Evolutionary conservation across 129 eudicot genomes (phyloP).

Genomic region (Ambrosia artemisiifolia): DNA sequence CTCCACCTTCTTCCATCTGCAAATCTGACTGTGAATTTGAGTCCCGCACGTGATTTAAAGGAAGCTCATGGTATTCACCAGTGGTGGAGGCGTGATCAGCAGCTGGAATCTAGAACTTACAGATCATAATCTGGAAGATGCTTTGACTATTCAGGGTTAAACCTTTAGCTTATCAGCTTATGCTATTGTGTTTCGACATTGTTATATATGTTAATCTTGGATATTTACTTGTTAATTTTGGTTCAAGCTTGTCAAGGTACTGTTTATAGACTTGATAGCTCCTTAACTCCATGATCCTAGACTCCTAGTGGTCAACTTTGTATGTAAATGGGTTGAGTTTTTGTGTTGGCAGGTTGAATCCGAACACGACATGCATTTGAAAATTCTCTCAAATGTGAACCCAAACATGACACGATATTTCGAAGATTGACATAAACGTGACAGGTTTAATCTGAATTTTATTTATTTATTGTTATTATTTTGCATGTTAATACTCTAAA

Average conservation of each 20-base stretch:
- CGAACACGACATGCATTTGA: too few relatives aligned
- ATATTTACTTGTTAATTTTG: background rate
- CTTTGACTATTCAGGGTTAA: constrained; percentile 8
- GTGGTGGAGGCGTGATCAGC: constrained; percentile 77
- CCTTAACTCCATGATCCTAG: background rate
- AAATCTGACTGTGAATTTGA: constrained; percentile 44
- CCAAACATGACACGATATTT: too few relatives aligned
- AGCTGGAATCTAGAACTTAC: constrained; percentile 47
- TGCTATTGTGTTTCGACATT: background rate
- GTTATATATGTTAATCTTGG: background rate
- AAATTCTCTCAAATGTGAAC: too few relatives aligned
- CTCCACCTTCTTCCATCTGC: constrained; percentile 83
- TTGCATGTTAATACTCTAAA: too few relatives aligned
- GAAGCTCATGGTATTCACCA: constrained; percentile 89
- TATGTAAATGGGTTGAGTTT: background rate
- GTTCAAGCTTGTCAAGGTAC: background rate
- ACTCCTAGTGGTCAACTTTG: background rate
- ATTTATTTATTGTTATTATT: too few relatives aligned
- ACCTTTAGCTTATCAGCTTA: background rate
- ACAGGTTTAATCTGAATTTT: too few relatives aligned
- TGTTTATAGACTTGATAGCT: background rate
- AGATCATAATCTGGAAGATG: constrained; percentile 9
- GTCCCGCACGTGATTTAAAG: constrained; percentile 51
- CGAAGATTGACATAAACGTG: too few relatives aligned
- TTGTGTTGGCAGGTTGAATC: too few relatives aligned